Evolutionary conservation across 1,284 basidiomycete genomes (phyloP), one percentile per base, ranked within the genome.

Genomic region (Amylostereum chailletii): DNA sequence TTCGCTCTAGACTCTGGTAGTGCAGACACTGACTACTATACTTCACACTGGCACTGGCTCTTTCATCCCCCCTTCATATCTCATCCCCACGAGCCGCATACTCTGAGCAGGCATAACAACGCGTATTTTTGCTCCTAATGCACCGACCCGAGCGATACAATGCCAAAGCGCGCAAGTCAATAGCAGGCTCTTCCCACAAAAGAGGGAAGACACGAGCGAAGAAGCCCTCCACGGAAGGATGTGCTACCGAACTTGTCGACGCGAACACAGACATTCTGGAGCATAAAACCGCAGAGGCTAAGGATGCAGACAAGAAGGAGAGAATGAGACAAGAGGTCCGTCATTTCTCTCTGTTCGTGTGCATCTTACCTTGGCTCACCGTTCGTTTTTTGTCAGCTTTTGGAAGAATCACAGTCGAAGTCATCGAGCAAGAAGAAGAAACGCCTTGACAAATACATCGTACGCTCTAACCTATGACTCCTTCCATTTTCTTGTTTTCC

Each of bases 361-460:
- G n/a, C 37, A 39, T 47, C 5, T 41, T 26, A n/a, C 27, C 33
- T 41, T 41, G 50, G 36, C 33, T 34, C 27, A 36, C 0, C 40
- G 11, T 41, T 49, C 4, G 45, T 33, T 26, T 7, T 19, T 11
- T n/a, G 19, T 34, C 19, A 74, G 71, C 58, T 74, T 30, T 56
- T 76, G 46, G 73, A 74, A n/a, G 74, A 83, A 60, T 74, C 77
- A 6, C 74, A 83, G 47, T 80, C 78, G 4, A 89, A 86, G 62
- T 79, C 86, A 67, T 86, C 77, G 41, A 78, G 71, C 52, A 89
- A 88, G 69, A 91, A 88, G 69, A 85, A 79, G 69, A 89, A 83
- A 61, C 71, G 85, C 42, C 65, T 93, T 7, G 90, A 92, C 56
- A 90, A 89, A 59, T 93, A 90, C 58, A 90, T 93, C 56, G 88